phyloP scores from a whole-genome alignment of 352 stramenopile genomes.

The Peronospora tabacina region DNA sequence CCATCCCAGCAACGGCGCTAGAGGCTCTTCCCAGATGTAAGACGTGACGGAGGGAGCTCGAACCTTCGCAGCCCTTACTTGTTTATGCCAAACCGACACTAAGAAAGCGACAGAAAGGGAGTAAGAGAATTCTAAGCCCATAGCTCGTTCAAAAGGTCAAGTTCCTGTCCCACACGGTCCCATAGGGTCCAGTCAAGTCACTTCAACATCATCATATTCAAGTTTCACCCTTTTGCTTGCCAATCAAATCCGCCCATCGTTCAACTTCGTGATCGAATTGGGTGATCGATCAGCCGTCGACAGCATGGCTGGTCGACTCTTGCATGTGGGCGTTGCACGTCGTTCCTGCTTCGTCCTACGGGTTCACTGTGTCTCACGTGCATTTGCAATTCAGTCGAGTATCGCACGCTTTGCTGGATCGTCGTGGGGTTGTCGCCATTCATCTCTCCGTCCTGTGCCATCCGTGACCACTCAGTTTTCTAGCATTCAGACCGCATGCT shows the following conservation, averaged over 20 bases:
- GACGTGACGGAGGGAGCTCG: constrained; percentile 19
- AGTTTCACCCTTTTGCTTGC: neutral
- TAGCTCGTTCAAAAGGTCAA: constrained; percentile 18
- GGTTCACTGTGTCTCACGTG: neutral
- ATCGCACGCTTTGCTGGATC: constrained; percentile 2
- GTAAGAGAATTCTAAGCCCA: constrained; percentile 17
- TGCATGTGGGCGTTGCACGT: constrained; percentile 11
- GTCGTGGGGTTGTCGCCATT: neutral
- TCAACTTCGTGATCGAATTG: constrained; percentile 2
- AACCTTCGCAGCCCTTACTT: neutral
- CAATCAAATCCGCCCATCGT: neutral
- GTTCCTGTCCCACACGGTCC: constrained; percentile 11
- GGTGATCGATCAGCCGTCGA: neutral
- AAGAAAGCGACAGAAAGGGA: constrained; percentile 9
- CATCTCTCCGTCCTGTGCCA: constrained; percentile 1
- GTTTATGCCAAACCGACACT: too few species aligned
- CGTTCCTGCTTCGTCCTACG: constrained; percentile 1
- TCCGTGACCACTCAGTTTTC: constrained; percentile 8
- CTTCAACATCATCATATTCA: neutral
- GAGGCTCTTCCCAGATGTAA: constrained; percentile 34
- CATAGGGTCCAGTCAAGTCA: neutral
- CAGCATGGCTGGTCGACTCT: constrained; percentile 15
- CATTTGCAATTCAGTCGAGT: neutral
- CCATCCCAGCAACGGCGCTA: constrained; percentile 15
- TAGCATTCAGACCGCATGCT: constrained; percentile 12